A percentile compares a stretch with the other conserved stretches of the same genome.
phyloP scores from a whole-genome alignment of 2,329 filamentous ascomycete species.

The Stagonosporopsis rhizophila region DNA sequence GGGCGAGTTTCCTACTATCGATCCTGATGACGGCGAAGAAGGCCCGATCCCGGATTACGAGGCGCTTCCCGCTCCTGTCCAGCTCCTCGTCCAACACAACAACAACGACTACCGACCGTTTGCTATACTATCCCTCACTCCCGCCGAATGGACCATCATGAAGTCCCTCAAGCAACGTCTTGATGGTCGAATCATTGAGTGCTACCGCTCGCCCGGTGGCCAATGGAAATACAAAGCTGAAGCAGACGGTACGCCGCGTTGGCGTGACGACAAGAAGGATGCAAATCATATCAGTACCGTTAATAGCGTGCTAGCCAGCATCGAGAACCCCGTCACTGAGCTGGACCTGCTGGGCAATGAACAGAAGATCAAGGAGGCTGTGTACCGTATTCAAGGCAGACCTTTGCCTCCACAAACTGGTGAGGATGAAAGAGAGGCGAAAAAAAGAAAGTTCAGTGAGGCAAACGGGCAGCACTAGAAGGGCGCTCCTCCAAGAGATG shows the following conservation, averaged over 20 bases:
- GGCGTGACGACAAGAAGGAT: slow-evolving; percentile 90
- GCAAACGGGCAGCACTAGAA: slow-evolving; percentile 22
- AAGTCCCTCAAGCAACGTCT: slow-evolving; percentile 77
- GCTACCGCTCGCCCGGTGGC: slow-evolving; percentile 75
- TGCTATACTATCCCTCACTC: slow-evolving; percentile 69
- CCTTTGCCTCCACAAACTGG: slow-evolving; percentile 41
- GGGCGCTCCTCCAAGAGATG: background rate
- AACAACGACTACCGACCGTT: slow-evolving; percentile 71
- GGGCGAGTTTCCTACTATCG: slow-evolving; percentile 71
- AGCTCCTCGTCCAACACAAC: slow-evolving; percentile 74
- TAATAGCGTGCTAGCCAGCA: slow-evolving; percentile 86
- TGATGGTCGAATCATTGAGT: slow-evolving; percentile 90
- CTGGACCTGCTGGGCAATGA: slow-evolving; percentile 77
- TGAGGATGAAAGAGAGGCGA: slow-evolving; percentile 34
- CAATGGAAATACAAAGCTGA: slow-evolving; percentile 76
- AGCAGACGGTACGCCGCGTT: slow-evolving; percentile 67
- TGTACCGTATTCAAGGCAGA: slow-evolving; percentile 68
- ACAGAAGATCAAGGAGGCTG: slow-evolving; percentile 75
- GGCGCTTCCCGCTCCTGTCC: slow-evolving; percentile 70
- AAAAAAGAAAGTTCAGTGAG: slow-evolving; percentile 46
- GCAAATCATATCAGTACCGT: slow-evolving; percentile 89
- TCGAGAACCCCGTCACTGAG: slow-evolving; percentile 83
- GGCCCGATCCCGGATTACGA: slow-evolving; percentile 78
- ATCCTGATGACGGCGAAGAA: slow-evolving; percentile 72
- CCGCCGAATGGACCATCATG: slow-evolving; percentile 82